Percentiles rank a stretch among this genome's conserved stretches.
Evolutionary conservation across 2,329 filamentous ascomycete genomes (phyloP).

Genomic region (Colletotrichum lupini): DNA sequence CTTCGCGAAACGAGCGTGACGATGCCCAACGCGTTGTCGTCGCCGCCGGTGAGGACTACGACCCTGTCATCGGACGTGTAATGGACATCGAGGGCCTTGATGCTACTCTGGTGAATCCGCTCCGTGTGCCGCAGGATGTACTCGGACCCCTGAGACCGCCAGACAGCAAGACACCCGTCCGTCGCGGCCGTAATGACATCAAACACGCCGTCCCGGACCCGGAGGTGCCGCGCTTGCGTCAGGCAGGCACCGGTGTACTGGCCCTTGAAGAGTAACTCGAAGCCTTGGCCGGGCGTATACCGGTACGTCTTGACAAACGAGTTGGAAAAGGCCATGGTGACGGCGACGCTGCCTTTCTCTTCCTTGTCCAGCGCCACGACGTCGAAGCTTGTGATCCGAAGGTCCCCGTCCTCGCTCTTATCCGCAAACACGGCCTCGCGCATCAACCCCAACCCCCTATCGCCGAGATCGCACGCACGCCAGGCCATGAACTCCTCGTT

Average conservation of each 20-base stretch:
- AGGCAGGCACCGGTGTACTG: conserved; percentile 80
- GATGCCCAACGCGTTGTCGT: conserved; percentile 84
- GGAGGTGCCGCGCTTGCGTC: conserved; percentile 69
- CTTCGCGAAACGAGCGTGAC: conserved; percentile 51
- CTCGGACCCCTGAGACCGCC: conserved; percentile 46
- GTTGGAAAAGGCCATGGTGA: conserved; percentile 86
- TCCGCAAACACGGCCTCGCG: conserved; percentile 67
- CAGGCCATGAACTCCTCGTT: conserved; percentile 92
- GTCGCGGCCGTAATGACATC: conserved; percentile 78
- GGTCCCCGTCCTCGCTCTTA: conserved; percentile 67
- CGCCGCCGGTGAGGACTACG: conserved; percentile 80
- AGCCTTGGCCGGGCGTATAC: conserved; percentile 56
- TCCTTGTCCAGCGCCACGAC: conserved; percentile 46
- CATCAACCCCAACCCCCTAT: conserved; percentile 63
- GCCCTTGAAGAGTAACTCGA: conserved; percentile 62
- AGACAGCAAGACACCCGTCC: conserved; percentile 80
- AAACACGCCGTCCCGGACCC: conserved; percentile 40
- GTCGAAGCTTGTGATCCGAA: conserved; percentile 86
- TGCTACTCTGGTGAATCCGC: conserved; percentile 81
- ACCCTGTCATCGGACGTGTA: conserved; percentile 45
- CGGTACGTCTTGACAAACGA: conserved; percentile 76
- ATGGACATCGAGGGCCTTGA: conserved; percentile 72
- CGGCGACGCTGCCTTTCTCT: conserved; percentile 55
- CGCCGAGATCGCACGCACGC: conserved; percentile 69
- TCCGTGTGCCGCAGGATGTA: conserved; percentile 46